Base-by-base conservation (phyloP, 495 filamentous ascomycete genomes). In the Aspergillus sparsus region DNA sequence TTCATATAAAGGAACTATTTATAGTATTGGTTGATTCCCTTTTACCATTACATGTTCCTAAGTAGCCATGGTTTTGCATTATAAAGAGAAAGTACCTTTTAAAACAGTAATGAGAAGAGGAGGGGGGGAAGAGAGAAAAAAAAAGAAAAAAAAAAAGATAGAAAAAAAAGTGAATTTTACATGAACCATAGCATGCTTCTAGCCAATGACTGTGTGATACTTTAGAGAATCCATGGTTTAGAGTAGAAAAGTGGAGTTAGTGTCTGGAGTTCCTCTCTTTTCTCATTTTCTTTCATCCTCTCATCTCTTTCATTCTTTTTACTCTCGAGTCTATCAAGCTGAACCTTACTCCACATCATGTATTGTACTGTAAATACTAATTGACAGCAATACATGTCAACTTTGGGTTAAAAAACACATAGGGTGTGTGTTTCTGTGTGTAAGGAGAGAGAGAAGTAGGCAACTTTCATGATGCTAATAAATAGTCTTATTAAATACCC, bases 171-270 rank as follows among this genome's bases (percentile, higher is more conserved):
- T 27, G 21, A 27, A 27, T 27, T 27, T 27, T 51, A 55, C 59
- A 55, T 57, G 51, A 52, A 55, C 55, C 51, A 49, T 39, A 15
- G 37, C 39, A 34, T n/a, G 4, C 13, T 37, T 32, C 62, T 55
- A 51, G 32, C 69, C 67, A 72, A 70, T 72, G 50, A 59, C 52
- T 42, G 16, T 33, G 35, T 12, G 27, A 42, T 31, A 16, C 55
- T 42, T 35, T 31, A 8, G 33, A 34, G 33, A 47, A 67, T 53
- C 63, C 70, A 70, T 68, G 65, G 68, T 66, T 68, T 58, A 56
- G 44, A 52, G 50, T 54, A 31, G 32, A 18, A n/a, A 33, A 59
- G 64, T 61, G 65, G 59, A 49, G 50, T 34, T 27, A n/a, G 32
- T 55, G 34, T 27, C 31, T 51, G 49, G 49, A 51, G 49, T 51